Percentiles rank a stretch among this genome's conserved stretches.
Evolutionary conservation across 495 filamentous ascomycete genomes (phyloP).

Genomic region (Aspergillus baeticus): DNA sequence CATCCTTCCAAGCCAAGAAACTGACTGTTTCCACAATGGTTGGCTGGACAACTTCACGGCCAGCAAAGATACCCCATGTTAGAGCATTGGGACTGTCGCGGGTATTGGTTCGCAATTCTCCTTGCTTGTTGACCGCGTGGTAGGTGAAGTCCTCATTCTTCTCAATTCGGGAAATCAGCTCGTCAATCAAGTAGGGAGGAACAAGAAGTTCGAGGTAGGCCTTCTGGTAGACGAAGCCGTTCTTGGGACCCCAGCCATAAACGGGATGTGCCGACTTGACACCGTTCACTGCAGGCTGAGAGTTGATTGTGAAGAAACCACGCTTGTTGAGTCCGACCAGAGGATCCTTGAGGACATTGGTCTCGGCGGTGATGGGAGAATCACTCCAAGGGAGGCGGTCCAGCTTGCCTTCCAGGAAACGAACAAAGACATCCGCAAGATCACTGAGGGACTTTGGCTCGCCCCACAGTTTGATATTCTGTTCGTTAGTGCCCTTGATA

Average conservation of each 20-base stretch:
- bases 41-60: slow-evolving; percentile 97
- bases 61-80: slow-evolving; percentile 98
- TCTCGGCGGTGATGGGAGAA: slow-evolving; percentile 76
- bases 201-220: slow-evolving; percentile 93
- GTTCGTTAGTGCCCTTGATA: slow-evolving; percentile 94
- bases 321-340: slow-evolving; percentile 80
- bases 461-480: slow-evolving; percentile 95
- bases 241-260: slow-evolving; percentile 90
- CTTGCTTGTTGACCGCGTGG: slow-evolving; percentile 81
- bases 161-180: slow-evolving; percentile 78
- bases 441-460: slow-evolving; percentile 76
- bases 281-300: slow-evolving; percentile 94
- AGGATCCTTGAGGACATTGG: slow-evolving; percentile 69
- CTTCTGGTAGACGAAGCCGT: slow-evolving; percentile 98
- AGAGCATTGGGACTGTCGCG: slow-evolving; percentile 87
- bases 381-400: slow-evolving; percentile 95
- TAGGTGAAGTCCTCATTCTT: slow-evolving; percentile 81
- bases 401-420: slow-evolving; percentile 76
- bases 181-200: slow-evolving; percentile 71
- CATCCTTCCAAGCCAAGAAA: slow-evolving; percentile 99
- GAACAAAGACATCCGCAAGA: slow-evolving; percentile 76
- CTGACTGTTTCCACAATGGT: slow-evolving; percentile 98
- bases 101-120: slow-evolving; percentile 81
- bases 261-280: slow-evolving; percentile 82
- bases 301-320: slow-evolving; percentile 94